These are phyloP conservation scores for Athelia sp. DNA, from an alignment of 1,284 basidiomycete species.

Conservation along the genomic window DNA sequence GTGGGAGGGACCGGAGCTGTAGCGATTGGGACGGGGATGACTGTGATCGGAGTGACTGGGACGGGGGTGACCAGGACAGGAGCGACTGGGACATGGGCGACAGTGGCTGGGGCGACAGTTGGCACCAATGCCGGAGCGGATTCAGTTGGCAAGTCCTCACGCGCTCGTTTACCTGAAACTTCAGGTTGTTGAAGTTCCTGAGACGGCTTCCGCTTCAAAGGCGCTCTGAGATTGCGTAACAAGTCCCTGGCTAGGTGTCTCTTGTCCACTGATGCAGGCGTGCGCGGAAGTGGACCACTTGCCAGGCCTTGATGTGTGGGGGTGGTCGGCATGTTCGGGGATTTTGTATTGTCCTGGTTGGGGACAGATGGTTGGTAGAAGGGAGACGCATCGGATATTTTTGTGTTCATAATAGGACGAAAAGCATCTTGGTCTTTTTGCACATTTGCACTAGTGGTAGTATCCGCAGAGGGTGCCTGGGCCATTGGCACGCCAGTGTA, in stretches of 20 bases:
- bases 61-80: not conserved
- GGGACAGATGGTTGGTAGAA: too few relatives aligned
- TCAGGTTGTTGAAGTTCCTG: not conserved
- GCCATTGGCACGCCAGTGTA: too few relatives aligned
- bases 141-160: slow-evolving; percentile 4
- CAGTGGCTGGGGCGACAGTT: not conserved
- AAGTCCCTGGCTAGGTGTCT: slow-evolving; percentile 38
- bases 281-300: slow-evolving; percentile 10
- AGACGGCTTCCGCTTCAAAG: not conserved
- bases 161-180: not conserved
- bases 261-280: slow-evolving; percentile 32
- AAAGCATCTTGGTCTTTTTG: too few relatives aligned
- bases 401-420: too few relatives aligned
- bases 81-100: slow-evolving; percentile 4
- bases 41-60: not conserved
- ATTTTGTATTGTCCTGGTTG: not conserved
- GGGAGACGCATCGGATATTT: not conserved
- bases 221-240: slow-evolving; percentile 29
- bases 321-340: not conserved
- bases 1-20: not conserved
- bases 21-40: not conserved
- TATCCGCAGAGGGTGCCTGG: too few relatives aligned
- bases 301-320: not conserved
- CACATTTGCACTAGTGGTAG: too few relatives aligned
- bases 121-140: not conserved